A percentile compares a stretch with the other conserved stretches of the same genome.
Evolutionary conservation across 1,284 basidiomycete species (phyloP).

Genomic region (Melampsora americana): DNA sequence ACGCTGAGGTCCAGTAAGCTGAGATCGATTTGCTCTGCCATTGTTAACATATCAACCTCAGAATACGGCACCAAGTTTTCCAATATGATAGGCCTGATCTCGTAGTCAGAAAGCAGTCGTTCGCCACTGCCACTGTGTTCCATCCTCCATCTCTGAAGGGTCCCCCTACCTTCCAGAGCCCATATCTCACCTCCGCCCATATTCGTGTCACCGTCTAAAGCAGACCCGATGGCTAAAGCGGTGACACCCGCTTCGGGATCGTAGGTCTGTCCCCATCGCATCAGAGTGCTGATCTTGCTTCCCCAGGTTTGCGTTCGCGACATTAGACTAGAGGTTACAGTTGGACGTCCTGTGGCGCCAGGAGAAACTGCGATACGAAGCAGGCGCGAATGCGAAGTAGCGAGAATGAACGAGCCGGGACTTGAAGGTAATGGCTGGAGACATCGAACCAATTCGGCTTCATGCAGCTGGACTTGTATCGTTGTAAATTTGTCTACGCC

Average conservation of each 20-base stretch:
- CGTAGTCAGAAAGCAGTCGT: constrained; percentile 50
- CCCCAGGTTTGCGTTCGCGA: constrained; percentile 41
- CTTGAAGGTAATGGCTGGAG: constrained; percentile 36
- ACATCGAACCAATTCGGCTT: constrained; percentile 32
- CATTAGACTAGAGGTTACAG: constrained; percentile 30
- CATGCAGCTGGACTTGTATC: constrained; percentile 41
- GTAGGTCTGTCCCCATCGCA: constrained; percentile 38
- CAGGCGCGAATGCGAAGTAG: constrained; percentile 38
- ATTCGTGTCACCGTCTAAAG: constrained; percentile 44
- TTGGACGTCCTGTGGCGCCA: constrained; percentile 31
- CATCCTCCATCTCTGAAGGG: constrained; percentile 52
- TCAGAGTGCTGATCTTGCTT: constrained; percentile 31
- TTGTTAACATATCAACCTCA: constrained; percentile 48
- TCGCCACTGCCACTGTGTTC: constrained; percentile 48
- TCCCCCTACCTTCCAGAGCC: constrained; percentile 45
- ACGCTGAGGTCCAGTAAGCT: constrained; percentile 30
- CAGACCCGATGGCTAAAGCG: constrained; percentile 48
- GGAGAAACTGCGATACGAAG: constrained; percentile 33
- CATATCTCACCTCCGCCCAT: constrained; percentile 50
- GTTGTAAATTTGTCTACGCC: constrained; percentile 36
- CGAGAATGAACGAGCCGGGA: constrained; percentile 41
- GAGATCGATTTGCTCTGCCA: constrained; percentile 42
- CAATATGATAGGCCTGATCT: constrained; percentile 50
- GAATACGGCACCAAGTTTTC: constrained; percentile 46
- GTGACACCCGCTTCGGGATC: constrained; percentile 46